phyloP scores from a whole-genome alignment of 345 rosid genomes.

The Brassica incana region DNA sequence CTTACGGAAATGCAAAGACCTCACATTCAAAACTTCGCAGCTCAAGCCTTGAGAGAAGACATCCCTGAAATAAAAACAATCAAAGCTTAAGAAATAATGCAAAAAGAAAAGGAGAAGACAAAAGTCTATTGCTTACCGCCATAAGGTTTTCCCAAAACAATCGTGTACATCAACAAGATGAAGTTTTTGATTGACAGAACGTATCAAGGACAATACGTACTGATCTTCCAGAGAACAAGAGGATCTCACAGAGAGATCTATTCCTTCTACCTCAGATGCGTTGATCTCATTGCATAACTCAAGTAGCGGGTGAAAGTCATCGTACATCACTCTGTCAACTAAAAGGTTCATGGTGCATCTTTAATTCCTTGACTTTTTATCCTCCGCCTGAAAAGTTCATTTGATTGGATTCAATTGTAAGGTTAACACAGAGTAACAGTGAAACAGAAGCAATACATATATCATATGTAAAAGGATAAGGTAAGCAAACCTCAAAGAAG shows the following conservation, averaged over 20 bases:
- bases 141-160: too few species aligned
- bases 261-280: too few species aligned
- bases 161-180: too few species aligned
- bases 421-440: not conserved
- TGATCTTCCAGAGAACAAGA: too few species aligned
- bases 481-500: slow-evolving; percentile 39
- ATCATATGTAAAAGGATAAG: too few species aligned
- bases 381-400: slow-evolving; percentile 53
- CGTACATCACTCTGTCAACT: slow-evolving; percentile 59
- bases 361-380: slow-evolving; percentile 47
- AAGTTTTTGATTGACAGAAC: too few species aligned
- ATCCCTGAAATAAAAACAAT: too few species aligned
- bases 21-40: slow-evolving; percentile 71
- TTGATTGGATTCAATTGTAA: not conserved
- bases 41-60: slow-evolving; percentile 37
- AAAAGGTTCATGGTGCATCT: slow-evolving; percentile 33
- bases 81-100: too few species aligned
- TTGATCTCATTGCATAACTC: slow-evolving; percentile 46
- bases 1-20: slow-evolving; percentile 61
- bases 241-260: too few species aligned
- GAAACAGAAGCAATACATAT: not conserved
- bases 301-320: slow-evolving; percentile 67
- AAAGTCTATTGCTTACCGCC: too few species aligned
- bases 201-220: too few species aligned
- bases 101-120: too few species aligned